A percentile compares a stretch with the other conserved stretches of the same genome.
These are phyloP conservation scores for Ganoderma multipileum DNA, from an alignment of 1,284 basidiomycete species.

Conservation along the genomic window DNA sequence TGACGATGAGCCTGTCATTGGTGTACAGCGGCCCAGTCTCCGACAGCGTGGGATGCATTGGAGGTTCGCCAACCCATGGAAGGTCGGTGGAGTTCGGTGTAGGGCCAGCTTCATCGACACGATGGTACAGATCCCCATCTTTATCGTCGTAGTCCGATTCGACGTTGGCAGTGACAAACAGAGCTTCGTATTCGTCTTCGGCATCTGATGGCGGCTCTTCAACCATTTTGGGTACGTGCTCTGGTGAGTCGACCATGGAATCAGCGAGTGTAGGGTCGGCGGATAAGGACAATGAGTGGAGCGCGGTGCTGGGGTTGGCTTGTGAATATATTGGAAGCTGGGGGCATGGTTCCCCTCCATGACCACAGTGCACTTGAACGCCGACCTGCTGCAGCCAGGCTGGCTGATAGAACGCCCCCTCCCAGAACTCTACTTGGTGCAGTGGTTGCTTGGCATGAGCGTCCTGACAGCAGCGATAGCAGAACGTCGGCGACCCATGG, in stretches of 20 bases:
- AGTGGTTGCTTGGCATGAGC: not conserved
- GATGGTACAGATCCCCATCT: not conserved
- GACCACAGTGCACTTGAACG: conserved; percentile 6
- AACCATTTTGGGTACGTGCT: too few species aligned
- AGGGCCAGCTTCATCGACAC: not conserved
- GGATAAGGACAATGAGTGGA: too few species aligned
- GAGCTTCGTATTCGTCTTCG: not conserved
- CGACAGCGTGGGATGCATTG: not conserved
- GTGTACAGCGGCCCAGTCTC: not conserved
- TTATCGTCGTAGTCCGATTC: not conserved
- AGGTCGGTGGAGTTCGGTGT: not conserved
- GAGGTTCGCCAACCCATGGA: not conserved
- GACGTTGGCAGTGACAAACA: not conserved
- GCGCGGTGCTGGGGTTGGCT: not conserved
- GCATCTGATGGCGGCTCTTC: not conserved
- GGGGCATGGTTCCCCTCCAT: not conserved
- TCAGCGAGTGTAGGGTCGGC: too few species aligned
- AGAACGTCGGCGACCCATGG: not conserved
- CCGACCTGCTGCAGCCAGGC: conserved; percentile 7
- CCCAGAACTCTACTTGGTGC: conserved; percentile 7
- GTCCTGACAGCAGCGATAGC: not conserved
- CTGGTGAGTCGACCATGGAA: not conserved
- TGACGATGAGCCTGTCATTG: conserved; percentile 6
- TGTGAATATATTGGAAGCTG: not conserved
- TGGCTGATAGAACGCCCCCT: not conserved